phyloP scores from a whole-genome alignment of 805 yeast species.

The Tetrapisispora iriomotensis region DNA sequence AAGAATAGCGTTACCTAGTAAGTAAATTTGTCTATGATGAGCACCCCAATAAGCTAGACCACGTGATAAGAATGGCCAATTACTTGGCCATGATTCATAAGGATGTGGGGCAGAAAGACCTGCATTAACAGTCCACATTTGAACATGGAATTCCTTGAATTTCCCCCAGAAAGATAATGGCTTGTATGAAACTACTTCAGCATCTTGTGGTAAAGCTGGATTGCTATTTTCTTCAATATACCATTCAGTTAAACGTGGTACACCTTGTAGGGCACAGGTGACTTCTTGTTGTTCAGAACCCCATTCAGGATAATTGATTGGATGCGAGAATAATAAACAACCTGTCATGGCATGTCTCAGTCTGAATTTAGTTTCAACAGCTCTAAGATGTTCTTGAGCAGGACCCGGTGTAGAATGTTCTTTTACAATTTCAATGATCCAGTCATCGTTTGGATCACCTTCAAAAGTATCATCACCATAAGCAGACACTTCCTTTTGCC shows the following conservation, averaged over 20 bases:
- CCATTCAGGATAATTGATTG: slow-evolving; percentile 69
- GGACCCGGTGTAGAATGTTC: slow-evolving; percentile 39
- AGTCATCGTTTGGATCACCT: slow-evolving; percentile 82
- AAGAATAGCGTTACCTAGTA: slow-evolving; percentile 67
- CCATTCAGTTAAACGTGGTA: slow-evolving; percentile 53
- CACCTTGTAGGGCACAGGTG: slow-evolving; percentile 66
- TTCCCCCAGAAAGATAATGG: slow-evolving; percentile 47
- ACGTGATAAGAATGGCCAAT: slow-evolving; percentile 67
- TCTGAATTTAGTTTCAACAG: slow-evolving; percentile 62
- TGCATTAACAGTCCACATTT: slow-evolving; percentile 70
- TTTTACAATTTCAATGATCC: slow-evolving; percentile 61
- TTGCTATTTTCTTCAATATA: slow-evolving; percentile 63
- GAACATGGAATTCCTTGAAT: slow-evolving; percentile 52
- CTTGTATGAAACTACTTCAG: slow-evolving; percentile 45
- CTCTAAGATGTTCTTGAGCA: slow-evolving; percentile 48
- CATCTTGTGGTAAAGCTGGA: slow-evolving; percentile 33
- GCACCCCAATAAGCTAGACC: slow-evolving; percentile 72
- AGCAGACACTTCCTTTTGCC: slow-evolving; percentile 76
- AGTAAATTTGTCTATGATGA: slow-evolving; percentile 49
- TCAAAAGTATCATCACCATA: slow-evolving; percentile 68
- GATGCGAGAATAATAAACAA: slow-evolving; percentile 67
- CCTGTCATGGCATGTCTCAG: slow-evolving; percentile 74
- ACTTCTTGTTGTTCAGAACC: slow-evolving; percentile 81
- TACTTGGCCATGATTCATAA: slow-evolving; percentile 60
- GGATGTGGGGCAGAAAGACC: slow-evolving; percentile 60